phyloP scores from a whole-genome alignment of 768 basidiomycete genomes.

The Chalciporus piperatus region DNA sequence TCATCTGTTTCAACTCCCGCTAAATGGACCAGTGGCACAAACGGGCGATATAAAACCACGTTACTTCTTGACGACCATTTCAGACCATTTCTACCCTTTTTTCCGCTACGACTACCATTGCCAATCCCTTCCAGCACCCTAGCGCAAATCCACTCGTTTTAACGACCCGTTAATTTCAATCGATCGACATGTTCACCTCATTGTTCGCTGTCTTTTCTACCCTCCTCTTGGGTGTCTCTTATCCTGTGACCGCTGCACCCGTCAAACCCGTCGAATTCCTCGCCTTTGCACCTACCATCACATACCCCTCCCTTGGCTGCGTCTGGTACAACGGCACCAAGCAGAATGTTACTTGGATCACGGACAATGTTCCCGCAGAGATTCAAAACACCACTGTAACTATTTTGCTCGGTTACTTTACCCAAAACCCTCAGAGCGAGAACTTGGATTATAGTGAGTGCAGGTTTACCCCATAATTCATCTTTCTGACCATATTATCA shows the following conservation, averaged over 20 bases:
- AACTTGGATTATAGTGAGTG: constrained; percentile 49
- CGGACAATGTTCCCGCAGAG: constrained; percentile 36
- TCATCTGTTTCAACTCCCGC: too few species aligned
- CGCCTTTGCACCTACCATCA: constrained; percentile 43
- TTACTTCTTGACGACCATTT: not conserved
- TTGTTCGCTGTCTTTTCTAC: constrained; percentile 28
- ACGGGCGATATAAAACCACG: constrained; percentile 17
- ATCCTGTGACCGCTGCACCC: constrained; percentile 28
- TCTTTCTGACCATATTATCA: constrained; percentile 25
- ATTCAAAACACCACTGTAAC: constrained; percentile 35
- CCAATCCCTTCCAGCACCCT: constrained; percentile 3
- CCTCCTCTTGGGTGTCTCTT: constrained; percentile 28
- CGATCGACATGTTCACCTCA: constrained; percentile 20
- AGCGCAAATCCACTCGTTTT: constrained; percentile 19
- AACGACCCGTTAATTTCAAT: constrained; percentile 4
- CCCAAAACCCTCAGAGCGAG: constrained; percentile 40
- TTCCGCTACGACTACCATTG: not conserved
- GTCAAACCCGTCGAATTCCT: constrained; percentile 29
- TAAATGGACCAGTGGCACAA: not conserved
- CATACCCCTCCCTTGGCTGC: constrained; percentile 29
- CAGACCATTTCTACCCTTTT: not conserved
- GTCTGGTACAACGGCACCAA: constrained; percentile 38
- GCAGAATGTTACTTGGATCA: constrained; percentile 45
- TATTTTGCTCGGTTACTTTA: constrained; percentile 44
- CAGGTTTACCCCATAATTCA: too few species aligned